Evolutionary conservation across 2,329 filamentous ascomycete genomes (phyloP).

Genomic region (Samsoniella hepiali): DNA sequence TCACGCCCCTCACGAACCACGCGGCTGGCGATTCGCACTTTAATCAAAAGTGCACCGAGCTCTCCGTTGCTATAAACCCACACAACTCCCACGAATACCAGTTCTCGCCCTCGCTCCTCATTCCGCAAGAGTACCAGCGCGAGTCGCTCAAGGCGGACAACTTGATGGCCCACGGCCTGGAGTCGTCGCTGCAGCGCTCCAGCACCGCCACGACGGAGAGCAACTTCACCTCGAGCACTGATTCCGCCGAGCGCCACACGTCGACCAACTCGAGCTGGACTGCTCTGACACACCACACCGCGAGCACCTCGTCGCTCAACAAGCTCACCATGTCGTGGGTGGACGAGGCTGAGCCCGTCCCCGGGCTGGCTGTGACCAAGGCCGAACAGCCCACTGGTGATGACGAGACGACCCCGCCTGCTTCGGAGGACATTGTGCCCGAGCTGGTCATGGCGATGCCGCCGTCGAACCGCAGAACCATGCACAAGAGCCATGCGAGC

Average conservation of each 20-base stretch:
- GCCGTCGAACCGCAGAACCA: slow-evolving; percentile 24
- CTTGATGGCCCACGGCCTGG: slow-evolving; percentile 9
- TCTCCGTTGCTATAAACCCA: slow-evolving; percentile 52
- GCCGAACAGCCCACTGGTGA: slow-evolving; percentile 6
- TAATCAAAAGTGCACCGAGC: slow-evolving; percentile 38
- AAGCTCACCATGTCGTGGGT: slow-evolving; percentile 32
- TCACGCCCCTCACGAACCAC: slow-evolving; percentile 37
- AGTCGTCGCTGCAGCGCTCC: slow-evolving; percentile 41
- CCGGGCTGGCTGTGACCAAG: slow-evolving; percentile 14
- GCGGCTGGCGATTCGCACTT: slow-evolving; percentile 35
- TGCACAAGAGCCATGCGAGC: slow-evolving; percentile 38
- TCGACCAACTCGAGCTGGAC: slow-evolving; percentile 54
- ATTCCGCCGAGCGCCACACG: slow-evolving; percentile 49
- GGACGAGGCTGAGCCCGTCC: slow-evolving; percentile 32
- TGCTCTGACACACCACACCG: slow-evolving; percentile 51
- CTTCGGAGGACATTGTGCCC: slow-evolving; percentile 32
- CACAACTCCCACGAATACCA: slow-evolving; percentile 58
- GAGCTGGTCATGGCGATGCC: slow-evolving; percentile 33
- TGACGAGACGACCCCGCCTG: slow-evolving; percentile 26
- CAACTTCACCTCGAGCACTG: slow-evolving; percentile 41
- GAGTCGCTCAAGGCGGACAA: slow-evolving; percentile 32
- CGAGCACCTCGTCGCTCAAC: slow-evolving; percentile 47
- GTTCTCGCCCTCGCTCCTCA: slow-evolving; percentile 60
- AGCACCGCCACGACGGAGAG: slow-evolving; percentile 56
- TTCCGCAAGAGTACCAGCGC: slow-evolving; percentile 56